A percentile compares a stretch with the other conserved stretches of the same genome.
Conservation (phyloP, 164 flowering plant genomes). For the Magnolia sinica region DNA sequence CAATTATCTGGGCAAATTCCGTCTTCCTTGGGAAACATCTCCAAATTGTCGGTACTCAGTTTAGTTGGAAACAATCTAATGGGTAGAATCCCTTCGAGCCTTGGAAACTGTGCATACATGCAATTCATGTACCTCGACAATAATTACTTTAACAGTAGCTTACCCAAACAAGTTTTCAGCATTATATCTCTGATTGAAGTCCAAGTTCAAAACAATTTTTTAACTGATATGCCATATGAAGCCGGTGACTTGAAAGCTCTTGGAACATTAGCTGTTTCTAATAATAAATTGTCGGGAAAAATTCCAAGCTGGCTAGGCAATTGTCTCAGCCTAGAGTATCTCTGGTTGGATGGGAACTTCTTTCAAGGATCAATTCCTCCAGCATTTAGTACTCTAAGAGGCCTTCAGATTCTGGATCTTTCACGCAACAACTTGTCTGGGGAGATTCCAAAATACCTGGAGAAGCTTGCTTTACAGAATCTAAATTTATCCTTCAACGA, state of each 20-base stretch:
- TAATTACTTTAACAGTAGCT: constrained; percentile 13
- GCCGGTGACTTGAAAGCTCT: constrained; percentile 23
- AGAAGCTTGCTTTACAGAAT: neutral
- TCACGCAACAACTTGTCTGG: constrained; percentile 17
- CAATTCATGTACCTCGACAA: neutral
- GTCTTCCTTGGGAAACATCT: neutral
- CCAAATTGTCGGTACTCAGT: neutral
- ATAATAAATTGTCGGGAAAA: constrained; percentile 11
- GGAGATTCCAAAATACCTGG: constrained; percentile 4
- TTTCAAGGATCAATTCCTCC: constrained; percentile 7
- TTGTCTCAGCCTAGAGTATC: constrained; percentile 12
- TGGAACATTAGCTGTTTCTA: neutral
- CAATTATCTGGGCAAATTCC: neutral
- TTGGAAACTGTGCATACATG: constrained; percentile 6
- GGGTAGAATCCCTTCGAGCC: constrained; percentile 6
- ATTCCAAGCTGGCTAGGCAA: constrained; percentile 18
- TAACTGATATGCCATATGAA: constrained; percentile 27
- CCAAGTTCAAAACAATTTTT: constrained; percentile 7
- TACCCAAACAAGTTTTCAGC: constrained; percentile 10
- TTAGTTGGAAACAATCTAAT: neutral
- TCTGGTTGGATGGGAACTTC: constrained; percentile 5
- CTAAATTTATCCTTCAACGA: constrained; percentile 20
- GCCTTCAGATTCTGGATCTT: neutral
- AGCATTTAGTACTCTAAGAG: neutral
- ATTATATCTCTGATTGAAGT: constrained; percentile 12